Evolutionary conservation across 331 rosid species (phyloP), one percentile per base, ranked within the genome.

Genomic region (Malus hybrid): DNA sequence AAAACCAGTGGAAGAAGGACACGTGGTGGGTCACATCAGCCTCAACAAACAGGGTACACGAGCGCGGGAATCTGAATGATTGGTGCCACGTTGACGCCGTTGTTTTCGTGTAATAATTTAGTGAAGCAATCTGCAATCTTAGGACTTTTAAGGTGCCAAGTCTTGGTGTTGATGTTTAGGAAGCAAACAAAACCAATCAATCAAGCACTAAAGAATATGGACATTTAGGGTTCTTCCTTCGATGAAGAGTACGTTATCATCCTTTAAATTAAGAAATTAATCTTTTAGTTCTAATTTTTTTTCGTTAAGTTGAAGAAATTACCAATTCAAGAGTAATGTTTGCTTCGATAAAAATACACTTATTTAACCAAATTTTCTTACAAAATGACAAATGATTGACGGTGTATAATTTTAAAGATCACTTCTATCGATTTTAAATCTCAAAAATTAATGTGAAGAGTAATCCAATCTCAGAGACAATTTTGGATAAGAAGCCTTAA

Each of bases 81-180:
- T 36, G 70, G 75, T 62, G 80, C 79, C 75, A 83, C 88, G 85
- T 81, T 62, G 12, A 34, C 63, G 54, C 77, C 78, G 83, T 65
- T 62, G 79, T 69, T 83, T 81, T 71, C 83, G 86, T 85, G 85
- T 71, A 76, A 39, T 71, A 59, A 34, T 59, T 13, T 8, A 65
- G 76, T 27, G 76, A 61, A 81, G 80, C 74, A 82, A 73, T 36
- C 56, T 31, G 80, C 74, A 82, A 73, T 36, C 56, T 31, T 9
- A 1, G 55, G 67, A 71, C 65, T 33, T n/a, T 5, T 4, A 69
- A 48, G 16, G 42, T 15, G 61, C 42, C 2, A 52, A 31, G 63
- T 29, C 11, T 33, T 13, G 24, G 36, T 62, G 71, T 29, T 6
- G 16, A 48, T 36, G 64, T 54, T 65, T 76, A 10, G 52, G 70